Evolutionary conservation across 106 monocot genomes (phyloP).

Genomic region (Apostasia ramifera): DNA sequence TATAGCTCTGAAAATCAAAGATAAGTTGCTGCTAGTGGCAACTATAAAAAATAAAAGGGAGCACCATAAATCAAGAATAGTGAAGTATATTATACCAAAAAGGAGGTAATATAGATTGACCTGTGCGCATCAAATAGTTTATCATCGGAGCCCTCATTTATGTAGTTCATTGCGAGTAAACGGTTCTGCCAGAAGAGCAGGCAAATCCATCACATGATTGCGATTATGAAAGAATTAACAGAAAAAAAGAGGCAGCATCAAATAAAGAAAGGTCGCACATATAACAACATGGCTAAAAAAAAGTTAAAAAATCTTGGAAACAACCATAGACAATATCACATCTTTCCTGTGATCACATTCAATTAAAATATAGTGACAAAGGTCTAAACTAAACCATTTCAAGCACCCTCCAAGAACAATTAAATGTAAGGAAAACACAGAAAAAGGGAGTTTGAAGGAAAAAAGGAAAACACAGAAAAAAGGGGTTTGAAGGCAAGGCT

Average conservation of each 20-base stretch:
- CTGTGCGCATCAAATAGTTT: constrained; percentile 90
- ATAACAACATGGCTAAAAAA: background rate
- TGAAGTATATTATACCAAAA: background rate
- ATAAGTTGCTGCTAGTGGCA: no score
- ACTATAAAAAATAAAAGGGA: no score
- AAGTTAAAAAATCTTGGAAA: no score
- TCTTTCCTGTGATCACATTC: no score
- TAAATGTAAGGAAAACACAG: no score
- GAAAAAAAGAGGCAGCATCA: background rate
- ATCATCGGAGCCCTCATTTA: constrained; percentile 86
- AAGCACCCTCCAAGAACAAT: no score
- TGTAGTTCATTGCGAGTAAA: constrained; percentile 95
- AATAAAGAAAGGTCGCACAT: background rate
- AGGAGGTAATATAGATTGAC: constrained; percentile 17
- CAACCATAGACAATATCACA: no score
- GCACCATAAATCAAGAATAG: background rate
- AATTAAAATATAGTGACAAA: no score
- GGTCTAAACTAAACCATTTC: no score
- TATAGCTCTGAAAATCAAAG: background rate
- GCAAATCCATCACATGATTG: background rate
- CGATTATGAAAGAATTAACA: constrained; percentile 1
- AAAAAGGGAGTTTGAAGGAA: no score
- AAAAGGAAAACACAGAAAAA: no score
- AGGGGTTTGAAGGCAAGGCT: no score
- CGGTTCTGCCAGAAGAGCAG: constrained; percentile 64